Evolutionary conservation across 2,329 filamentous ascomycete genomes (phyloP).

Genomic region (Neofusicoccum cordaticola): DNA sequence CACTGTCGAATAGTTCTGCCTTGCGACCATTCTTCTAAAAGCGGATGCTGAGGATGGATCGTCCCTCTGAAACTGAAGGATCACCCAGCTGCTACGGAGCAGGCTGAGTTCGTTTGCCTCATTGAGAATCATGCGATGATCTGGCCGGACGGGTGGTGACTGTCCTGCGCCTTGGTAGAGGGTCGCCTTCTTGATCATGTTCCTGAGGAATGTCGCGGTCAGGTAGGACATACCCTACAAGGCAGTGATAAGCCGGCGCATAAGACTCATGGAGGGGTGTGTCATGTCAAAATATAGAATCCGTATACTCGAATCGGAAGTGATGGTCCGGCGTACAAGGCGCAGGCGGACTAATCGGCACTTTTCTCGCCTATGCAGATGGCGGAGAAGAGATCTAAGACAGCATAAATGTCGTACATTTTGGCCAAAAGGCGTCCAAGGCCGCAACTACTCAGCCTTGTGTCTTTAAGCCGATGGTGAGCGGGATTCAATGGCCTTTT

Average conservation of each 20-base stretch:
- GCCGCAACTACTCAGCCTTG: background rate
- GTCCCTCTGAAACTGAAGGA: background rate
- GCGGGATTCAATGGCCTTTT: background rate
- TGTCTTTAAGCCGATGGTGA: background rate
- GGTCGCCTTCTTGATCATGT: background rate
- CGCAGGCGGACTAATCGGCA: background rate
- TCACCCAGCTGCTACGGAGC: background rate
- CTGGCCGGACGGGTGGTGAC: background rate
- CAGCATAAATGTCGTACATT: background rate
- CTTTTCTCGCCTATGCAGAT: background rate
- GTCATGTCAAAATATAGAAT: slow-evolving; percentile 6
- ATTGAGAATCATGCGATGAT: background rate
- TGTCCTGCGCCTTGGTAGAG: background rate
- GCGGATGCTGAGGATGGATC: background rate
- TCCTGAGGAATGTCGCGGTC: background rate
- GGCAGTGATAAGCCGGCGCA: background rate
- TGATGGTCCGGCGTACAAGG: background rate
- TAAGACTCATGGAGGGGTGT: background rate
- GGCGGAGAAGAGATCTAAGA: background rate
- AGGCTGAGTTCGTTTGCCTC: slow-evolving; percentile 1
- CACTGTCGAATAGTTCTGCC: background rate
- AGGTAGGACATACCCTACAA: background rate
- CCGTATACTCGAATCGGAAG: background rate
- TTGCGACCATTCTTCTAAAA: background rate
- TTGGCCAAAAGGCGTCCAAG: background rate